Evolutionary conservation across 1,139 yeast species (phyloP).

Genomic region (Blastobotrys persicus): DNA sequence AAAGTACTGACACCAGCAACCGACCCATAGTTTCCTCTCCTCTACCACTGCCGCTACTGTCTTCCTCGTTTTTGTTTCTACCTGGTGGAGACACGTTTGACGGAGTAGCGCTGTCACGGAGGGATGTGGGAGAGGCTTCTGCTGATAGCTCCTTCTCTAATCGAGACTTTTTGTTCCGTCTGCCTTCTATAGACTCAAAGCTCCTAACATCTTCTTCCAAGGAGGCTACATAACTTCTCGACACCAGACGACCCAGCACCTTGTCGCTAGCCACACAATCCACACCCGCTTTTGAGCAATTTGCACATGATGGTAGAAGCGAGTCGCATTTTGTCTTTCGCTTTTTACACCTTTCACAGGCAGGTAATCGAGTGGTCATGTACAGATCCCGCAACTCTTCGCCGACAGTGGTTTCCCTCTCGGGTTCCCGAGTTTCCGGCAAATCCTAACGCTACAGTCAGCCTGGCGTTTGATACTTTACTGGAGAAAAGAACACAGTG

Average conservation of each 20-base stretch:
- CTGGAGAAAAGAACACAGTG: too few species aligned
- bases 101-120: too few species aligned
- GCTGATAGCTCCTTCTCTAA: too few species aligned
- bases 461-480: too few species aligned
- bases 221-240: constrained; percentile 10
- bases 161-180: background rate
- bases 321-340: constrained; percentile 26
- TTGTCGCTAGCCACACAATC: constrained; percentile 18
- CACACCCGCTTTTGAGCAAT: constrained; percentile 22
- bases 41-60: background rate
- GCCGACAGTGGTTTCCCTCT: too few species aligned
- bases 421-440: too few species aligned
- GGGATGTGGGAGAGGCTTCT: too few species aligned
- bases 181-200: background rate
- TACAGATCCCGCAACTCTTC: background rate
- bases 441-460: too few species aligned
- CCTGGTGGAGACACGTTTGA: background rate
- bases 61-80: background rate
- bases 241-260: constrained; percentile 12
- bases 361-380: constrained; percentile 15
- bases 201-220: constrained; percentile 9
- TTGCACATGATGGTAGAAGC: constrained; percentile 22
- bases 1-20: constrained; percentile 1
- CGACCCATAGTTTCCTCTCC: constrained; percentile 3
- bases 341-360: constrained; percentile 23